Evolutionary conservation across 1,139 yeast genomes (phyloP), one percentile per base, ranked within the genome.

Genomic region (Meyerozyma athensensis): DNA sequence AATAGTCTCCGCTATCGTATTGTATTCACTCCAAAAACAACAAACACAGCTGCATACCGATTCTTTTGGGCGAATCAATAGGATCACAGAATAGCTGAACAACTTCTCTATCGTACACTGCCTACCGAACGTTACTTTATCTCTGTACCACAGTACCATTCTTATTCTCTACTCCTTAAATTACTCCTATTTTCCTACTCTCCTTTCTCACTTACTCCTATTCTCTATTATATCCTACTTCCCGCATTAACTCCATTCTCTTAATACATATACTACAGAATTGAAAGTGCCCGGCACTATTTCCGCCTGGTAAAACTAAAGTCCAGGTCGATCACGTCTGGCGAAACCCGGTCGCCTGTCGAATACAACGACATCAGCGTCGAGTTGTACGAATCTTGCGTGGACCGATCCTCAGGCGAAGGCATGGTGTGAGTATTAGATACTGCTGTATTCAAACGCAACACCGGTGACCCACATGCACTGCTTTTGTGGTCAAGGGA

Each of bases 221-320:
- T 22, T 22, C 24, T 22, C 12, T 22, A 5, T n/a, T 22, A n/a
- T 22, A n/a, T 21, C 23, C n/a, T 22, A 13, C 12, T 22, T 22
- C n/a, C n/a, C n/a, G n/a, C n/a, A 19, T 6, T 8, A 19, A 19
- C 22, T 19, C 8, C 8, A 19, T 7, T 19, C 22, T 6, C 8
- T 7, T 19, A 19, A 6, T 19, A 19, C 6, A 7, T 19, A 19
- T 8, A 7, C 6, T 7, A 8, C 6, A 24, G 28, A 24, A 24
- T 24, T 24, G 28, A 24, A 24, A 17, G 28, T 24, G 28, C 28
- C 14, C 28, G 17, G 28, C 28, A 24, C 16, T 8, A 9, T 24
- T 12, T 24, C 13, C 28, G 12, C 28, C 13, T 10, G 28, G 28
- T n/a, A 17, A n/a, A 24, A 24, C 28, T 24, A 9, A n/a, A 3